These are phyloP conservation scores for Phaseolus lunatus DNA, from an alignment of 306 rosid species.

Conservation along the genomic window DNA sequence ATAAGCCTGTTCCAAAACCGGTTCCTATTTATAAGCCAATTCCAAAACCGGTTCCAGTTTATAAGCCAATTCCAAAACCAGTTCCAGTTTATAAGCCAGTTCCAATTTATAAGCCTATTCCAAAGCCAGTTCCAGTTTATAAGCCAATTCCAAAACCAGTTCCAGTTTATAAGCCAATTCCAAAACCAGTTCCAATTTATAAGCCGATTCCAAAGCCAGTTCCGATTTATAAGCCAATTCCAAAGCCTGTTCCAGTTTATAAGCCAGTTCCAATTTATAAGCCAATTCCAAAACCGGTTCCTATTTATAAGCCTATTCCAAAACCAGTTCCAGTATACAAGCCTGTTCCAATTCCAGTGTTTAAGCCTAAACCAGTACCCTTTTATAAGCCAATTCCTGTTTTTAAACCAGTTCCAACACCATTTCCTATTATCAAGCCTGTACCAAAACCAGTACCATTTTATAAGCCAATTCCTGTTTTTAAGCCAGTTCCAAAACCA, in stretches of 20 bases:
- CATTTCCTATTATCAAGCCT: background rate
- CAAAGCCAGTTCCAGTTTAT: background rate
- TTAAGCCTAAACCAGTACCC: background rate
- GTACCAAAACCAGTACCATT: background rate
- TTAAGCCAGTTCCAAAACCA: background rate
- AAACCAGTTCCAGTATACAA: background rate
- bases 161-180: background rate
- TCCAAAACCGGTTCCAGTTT: background rate
- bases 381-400: background rate
- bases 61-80: background rate
- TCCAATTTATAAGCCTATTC: background rate
- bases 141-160: conserved; percentile 18
- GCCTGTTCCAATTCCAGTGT: background rate
- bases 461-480: background rate
- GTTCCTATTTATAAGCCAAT: background rate
- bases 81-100: background rate
- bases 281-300: conserved; percentile 6
- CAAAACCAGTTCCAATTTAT: background rate
- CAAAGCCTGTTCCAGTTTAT: background rate
- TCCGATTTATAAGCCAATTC: background rate
- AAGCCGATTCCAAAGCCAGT: background rate
- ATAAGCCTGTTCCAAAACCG: too few relatives aligned
- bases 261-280: background rate
- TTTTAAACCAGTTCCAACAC: background rate
- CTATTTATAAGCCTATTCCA: background rate